Conservation (phyloP, 208 protist genomes). For the Plasmodiophora brassicae region DNA sequence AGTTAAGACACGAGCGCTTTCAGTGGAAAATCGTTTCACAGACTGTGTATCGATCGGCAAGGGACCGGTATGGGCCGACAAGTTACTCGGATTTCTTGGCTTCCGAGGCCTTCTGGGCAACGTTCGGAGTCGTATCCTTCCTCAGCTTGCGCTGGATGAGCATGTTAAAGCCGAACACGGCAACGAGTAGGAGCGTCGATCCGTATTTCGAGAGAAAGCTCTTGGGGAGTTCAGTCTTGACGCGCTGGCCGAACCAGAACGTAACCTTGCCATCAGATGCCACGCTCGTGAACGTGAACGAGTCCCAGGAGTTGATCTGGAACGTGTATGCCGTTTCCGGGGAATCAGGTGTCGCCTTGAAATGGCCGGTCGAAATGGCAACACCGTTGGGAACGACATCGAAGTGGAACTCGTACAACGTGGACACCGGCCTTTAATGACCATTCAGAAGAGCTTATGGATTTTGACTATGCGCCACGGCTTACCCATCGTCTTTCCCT, state of each 20-base stretch:
- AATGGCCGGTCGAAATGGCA: neutral
- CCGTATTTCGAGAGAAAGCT: slow-evolving; percentile 1
- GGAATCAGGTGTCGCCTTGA: neutral
- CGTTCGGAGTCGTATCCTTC: too few relatives aligned
- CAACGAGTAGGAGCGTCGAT: neutral
- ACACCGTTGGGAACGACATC: neutral
- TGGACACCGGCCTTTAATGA: neutral
- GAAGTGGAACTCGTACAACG: slow-evolving; percentile 17
- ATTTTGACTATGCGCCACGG: neutral
- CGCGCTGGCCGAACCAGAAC: neutral
- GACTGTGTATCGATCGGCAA: too few relatives aligned
- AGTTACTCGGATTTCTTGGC: too few relatives aligned
- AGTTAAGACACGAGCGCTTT: too few relatives aligned
- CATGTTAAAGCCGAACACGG: slow-evolving; percentile 5
- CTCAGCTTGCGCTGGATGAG: neutral
- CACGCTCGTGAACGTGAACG: neutral
- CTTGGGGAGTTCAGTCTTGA: neutral
- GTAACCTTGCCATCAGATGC: neutral
- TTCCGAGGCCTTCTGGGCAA: too few relatives aligned
- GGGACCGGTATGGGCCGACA: too few relatives aligned
- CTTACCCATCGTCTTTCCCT: neutral
- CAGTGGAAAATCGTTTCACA: too few relatives aligned
- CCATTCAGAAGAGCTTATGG: neutral
- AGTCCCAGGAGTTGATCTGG: neutral
- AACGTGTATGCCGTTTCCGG: neutral